Evolutionary conservation across 2,329 filamentous ascomycete species (phyloP).

Genomic region (Tolypocladium sp.): DNA sequence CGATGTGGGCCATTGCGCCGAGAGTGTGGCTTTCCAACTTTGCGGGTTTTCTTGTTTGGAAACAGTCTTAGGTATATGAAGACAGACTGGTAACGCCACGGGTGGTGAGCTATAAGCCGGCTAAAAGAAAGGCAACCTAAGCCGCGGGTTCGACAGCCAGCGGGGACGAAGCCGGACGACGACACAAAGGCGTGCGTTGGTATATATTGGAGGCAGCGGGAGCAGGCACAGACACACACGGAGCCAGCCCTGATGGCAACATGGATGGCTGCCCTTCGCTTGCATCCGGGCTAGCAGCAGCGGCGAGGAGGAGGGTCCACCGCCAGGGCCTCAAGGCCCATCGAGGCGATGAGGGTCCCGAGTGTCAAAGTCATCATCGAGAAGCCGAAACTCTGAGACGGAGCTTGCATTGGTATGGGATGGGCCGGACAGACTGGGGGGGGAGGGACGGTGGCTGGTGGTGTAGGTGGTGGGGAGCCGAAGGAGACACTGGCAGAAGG

Average conservation of each 20-base stretch:
- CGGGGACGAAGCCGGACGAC: not conserved
- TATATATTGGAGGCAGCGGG: constrained; percentile 1
- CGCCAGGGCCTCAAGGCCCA: constrained; percentile 1
- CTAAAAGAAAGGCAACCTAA: not conserved
- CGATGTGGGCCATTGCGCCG: constrained; percentile 51
- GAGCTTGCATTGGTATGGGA: constrained; percentile 4
- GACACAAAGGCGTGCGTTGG: not conserved
- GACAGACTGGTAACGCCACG: not conserved
- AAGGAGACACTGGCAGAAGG: not conserved
- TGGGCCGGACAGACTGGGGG: not conserved
- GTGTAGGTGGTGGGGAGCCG: not conserved
- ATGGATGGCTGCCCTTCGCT: not conserved
- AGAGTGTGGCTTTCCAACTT: not conserved
- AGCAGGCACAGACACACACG: not conserved
- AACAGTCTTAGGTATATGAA: not conserved
- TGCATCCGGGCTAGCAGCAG: constrained; percentile 1
- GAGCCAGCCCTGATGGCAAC: not conserved
- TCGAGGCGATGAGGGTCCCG: constrained; percentile 1
- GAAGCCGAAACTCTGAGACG: constrained; percentile 10
- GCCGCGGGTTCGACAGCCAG: not conserved
- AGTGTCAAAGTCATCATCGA: constrained; percentile 7
- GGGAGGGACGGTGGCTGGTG: not conserved
- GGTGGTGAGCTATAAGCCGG: not conserved
- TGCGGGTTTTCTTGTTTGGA: not conserved
- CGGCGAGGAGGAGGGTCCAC: not conserved